Evolutionary conservation across 139 green algal species (phyloP), one percentile per base, ranked within the genome.

Genomic region (Volvox reticuliferus): DNA sequence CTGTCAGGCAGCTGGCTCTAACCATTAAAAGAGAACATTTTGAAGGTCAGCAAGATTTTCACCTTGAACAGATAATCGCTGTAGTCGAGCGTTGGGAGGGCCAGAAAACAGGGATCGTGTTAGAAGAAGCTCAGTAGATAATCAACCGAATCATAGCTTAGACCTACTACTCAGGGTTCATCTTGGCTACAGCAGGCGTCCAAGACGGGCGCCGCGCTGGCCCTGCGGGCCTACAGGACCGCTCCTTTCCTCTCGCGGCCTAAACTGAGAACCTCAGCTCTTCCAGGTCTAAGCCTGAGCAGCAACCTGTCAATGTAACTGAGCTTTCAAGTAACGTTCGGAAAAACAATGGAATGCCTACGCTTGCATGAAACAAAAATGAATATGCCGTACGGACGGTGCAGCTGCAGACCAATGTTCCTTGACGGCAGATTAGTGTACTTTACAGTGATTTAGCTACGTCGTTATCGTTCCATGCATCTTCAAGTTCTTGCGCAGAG

Each of bases 21-120:
- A 55, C 44, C 44, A 55, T 55, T n/a, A 55, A 55, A 5, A 55
- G 5, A 9, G 44, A 55, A 55, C 44, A 55, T 55, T 55, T 14
- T 55, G 44, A 55, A 55, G 44, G 44, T 55, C 44, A 55, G 44
- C 44, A 55, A 55, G 9, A 55, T 55, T 13, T 92, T 68, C 88
- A 98, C 96, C 97, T 99, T 99, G 93, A 99, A 99, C 35, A 99
- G 95, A 94, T 99, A 99, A 88, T 99, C 97, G 68, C 93, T 96
- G 93, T 37, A 79, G 86, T 33, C 67, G 79, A 69, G 76, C 83
- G 71, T 89, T 81, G 88, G 65, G 86, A 75, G 85, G 71, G 83
- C 77, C 75, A 63, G 81, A 88, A 26, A 65, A 50, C 1, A 26
- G 61, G 87, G 32, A 84, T 77, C 50, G 71, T 33, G 81, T 73